Evolutionary conservation across 257 asterid genomes (phyloP).

Genomic region (Orobanche coerulescens): DNA sequence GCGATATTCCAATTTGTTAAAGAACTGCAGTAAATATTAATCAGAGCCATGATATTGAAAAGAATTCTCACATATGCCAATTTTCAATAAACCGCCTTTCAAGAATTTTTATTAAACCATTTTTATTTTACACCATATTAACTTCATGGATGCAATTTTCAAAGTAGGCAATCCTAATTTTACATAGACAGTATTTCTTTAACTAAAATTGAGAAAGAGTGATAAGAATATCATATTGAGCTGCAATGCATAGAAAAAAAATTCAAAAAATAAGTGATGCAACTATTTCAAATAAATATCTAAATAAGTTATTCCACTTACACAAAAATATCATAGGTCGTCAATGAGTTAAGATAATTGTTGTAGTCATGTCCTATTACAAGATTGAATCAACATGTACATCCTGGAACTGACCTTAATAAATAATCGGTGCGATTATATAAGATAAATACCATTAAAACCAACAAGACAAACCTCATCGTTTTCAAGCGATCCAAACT

Average conservation of each 20-base stretch:
- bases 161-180: not conserved
- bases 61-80: not conserved
- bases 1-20: slow-evolving; percentile 13
- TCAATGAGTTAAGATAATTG: too few relatives aligned
- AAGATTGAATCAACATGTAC: too few relatives aligned
- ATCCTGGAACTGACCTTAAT: too few relatives aligned
- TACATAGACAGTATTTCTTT: not conserved
- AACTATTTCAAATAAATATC: not conserved
- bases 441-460: not conserved
- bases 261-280: not conserved
- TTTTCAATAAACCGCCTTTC: not conserved
- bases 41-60: slow-evolving; percentile 9
- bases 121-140: not conserved
- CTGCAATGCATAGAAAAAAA: slow-evolving; percentile 7
- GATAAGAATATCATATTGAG: slow-evolving; percentile 7
- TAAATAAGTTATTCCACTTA: too few relatives aligned
- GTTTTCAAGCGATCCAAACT: slow-evolving; percentile 70
- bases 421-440: too few relatives aligned
- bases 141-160: not conserved
- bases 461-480: slow-evolving; percentile 50
- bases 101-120: not conserved
- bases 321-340: too few relatives aligned
- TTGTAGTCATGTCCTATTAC: too few relatives aligned
- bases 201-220: not conserved
- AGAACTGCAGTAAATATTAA: slow-evolving; percentile 11